A percentile compares a stretch with the other conserved stretches of the same genome.
Conservation (phyloP, 2,329 filamentous ascomycete species). For the Fusarium sp. region DNA sequence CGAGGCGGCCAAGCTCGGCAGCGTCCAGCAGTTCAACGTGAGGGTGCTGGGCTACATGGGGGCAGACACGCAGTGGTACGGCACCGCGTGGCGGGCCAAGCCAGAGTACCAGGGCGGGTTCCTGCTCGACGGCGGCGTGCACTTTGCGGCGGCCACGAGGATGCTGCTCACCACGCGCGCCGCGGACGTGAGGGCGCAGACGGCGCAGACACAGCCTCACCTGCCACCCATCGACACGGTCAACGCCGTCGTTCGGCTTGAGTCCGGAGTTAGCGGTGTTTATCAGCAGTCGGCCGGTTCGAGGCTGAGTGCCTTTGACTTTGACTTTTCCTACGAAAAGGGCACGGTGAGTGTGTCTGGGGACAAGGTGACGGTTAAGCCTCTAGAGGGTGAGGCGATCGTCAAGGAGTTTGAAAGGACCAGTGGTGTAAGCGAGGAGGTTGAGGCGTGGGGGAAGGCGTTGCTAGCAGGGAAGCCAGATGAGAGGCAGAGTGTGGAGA, state of each 20-base stretch:
- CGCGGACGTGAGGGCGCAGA: conserved; percentile 61
- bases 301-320: conserved; percentile 61
- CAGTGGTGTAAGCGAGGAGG: conserved; percentile 65
- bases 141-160: conserved; percentile 70
- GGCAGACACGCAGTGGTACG: conserved; percentile 55
- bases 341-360: conserved; percentile 61
- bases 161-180: conserved; percentile 60
- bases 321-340: conserved; percentile 64
- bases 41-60: conserved; percentile 49
- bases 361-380: conserved; percentile 54
- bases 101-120: conserved; percentile 79
- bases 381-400: conserved; percentile 45
- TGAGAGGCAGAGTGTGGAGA: conserved; percentile 61
- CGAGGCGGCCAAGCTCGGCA: conserved; percentile 49
- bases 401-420: conserved; percentile 58
- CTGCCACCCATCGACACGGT: conserved; percentile 73
- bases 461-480: conserved; percentile 58
- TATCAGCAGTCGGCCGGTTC: conserved; percentile 66
- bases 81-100: conserved; percentile 69
- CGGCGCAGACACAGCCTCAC: conserved; percentile 61
- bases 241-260: conserved; percentile 63
- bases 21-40: conserved; percentile 57
- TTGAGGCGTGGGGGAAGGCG: conserved; percentile 66
- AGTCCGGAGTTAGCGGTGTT: conserved; percentile 63
- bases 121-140: conserved; percentile 77